A percentile compares a stretch with the other conserved stretches of the same genome.
Evolutionary conservation across 75 land plant genomes (phyloP).

Genomic region (Pinus taeda): DNA sequence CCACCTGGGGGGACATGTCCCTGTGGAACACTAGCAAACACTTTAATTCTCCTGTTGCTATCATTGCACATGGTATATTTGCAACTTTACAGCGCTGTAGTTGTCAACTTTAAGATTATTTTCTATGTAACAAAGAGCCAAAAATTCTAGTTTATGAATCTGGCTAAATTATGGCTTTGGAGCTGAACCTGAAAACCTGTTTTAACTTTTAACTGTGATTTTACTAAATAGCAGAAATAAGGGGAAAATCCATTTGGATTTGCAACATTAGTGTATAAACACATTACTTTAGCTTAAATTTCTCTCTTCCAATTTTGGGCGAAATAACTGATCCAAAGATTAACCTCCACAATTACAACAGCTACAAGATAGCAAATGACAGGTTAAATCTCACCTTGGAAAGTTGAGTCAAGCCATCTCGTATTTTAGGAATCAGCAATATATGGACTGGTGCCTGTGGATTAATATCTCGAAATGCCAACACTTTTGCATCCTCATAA

Average conservation of each 20-base stretch:
- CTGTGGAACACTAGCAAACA: no score
- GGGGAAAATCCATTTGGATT: not conserved
- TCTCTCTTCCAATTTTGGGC: not conserved
- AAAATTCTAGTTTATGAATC: no score
- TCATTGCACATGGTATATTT: no score
- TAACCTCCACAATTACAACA: not conserved
- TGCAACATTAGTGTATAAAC: not conserved
- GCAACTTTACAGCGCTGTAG: no score
- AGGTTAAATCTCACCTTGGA: slow-evolving; percentile 51
- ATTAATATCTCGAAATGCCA: slow-evolving; percentile 86
- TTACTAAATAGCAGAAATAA: no score
- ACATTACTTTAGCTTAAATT: not conserved
- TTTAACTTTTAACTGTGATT: no score
- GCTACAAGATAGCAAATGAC: not conserved
- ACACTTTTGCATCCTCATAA: slow-evolving; percentile 86
- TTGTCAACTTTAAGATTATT: no score
- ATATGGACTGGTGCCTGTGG: slow-evolving; percentile 98
- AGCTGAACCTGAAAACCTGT: no score
- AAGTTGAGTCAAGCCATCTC: slow-evolving; percentile 91
- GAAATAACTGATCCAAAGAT: not conserved
- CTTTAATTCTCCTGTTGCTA: no score
- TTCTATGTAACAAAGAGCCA: no score
- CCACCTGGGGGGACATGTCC: no score
- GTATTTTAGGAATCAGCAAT: slow-evolving; percentile 76
- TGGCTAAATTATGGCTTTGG: no score